These are phyloP conservation scores for Crucibulum laeve DNA, from an alignment of 768 basidiomycete species.

Conservation along the genomic window DNA sequence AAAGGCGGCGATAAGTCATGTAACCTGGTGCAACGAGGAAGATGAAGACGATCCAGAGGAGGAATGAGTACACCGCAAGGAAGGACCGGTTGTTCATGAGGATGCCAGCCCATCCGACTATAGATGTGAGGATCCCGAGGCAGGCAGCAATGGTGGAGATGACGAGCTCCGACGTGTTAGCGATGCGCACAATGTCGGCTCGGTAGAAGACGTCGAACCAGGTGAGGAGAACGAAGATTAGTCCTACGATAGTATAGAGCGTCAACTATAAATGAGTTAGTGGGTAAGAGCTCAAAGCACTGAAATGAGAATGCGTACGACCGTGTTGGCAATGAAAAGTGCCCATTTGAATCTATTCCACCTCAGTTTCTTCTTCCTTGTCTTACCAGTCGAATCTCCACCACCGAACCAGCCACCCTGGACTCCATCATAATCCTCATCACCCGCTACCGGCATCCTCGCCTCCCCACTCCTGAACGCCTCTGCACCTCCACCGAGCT, in stretches of 20 bases:
- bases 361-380: slow-evolving; percentile 32
- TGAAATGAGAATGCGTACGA: slow-evolving; percentile 23
- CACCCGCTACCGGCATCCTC: slow-evolving; percentile 38
- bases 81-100: slow-evolving; percentile 84
- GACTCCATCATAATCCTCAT: not conserved
- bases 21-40: slow-evolving; percentile 76
- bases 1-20: slow-evolving; percentile 63
- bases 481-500: slow-evolving; percentile 69
- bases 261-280: slow-evolving; percentile 32
- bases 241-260: slow-evolving; percentile 51
- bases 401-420: too few species aligned
- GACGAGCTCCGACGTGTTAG: slow-evolving; percentile 62
- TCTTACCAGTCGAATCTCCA: too few species aligned
- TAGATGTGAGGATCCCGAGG: slow-evolving; percentile 57
- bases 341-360: slow-evolving; percentile 90
- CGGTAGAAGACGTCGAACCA: slow-evolving; percentile 75
- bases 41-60: slow-evolving; percentile 73
- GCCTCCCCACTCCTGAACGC: slow-evolving; percentile 51
- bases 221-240: slow-evolving; percentile 64
- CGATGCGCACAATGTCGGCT: slow-evolving; percentile 66
- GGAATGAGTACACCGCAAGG: slow-evolving; percentile 73
- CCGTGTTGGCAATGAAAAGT: slow-evolving; percentile 60
- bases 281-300: not conserved
- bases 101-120: slow-evolving; percentile 79
- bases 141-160: slow-evolving; percentile 64